A percentile compares a stretch with the other conserved stretches of the same genome.
Evolutionary conservation across 2,329 filamentous ascomycete genomes (phyloP).

Genomic region (Calonectria pseudoreteaudii): DNA sequence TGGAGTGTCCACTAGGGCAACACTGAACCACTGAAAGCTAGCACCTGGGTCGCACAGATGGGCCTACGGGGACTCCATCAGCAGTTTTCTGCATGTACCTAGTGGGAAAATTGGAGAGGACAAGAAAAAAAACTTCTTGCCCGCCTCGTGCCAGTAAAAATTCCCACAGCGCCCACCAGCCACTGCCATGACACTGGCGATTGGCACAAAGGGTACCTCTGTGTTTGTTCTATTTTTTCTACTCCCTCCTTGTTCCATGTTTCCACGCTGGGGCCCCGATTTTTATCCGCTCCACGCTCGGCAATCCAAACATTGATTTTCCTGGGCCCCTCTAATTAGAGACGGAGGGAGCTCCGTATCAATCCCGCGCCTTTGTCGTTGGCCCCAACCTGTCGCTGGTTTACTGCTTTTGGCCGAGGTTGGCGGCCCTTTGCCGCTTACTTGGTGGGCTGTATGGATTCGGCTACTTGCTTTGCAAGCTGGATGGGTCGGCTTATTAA

Average conservation of each 20-base stretch:
- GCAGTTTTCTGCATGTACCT: background rate
- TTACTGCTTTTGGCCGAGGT: slow-evolving; percentile 23
- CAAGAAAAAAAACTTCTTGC: slow-evolving; percentile 29
- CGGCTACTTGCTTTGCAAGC: slow-evolving; percentile 18
- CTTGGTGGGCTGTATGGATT: slow-evolving; percentile 4
- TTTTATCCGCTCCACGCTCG: slow-evolving; percentile 45
- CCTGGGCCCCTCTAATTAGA: slow-evolving; percentile 40
- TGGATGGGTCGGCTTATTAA: slow-evolving; percentile 18
- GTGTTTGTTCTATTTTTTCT: slow-evolving; percentile 8
- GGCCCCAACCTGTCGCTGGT: slow-evolving; percentile 32
- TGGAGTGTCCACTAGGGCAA: slow-evolving; percentile 15
- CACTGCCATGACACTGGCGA: slow-evolving; percentile 20
- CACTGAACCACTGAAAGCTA: slow-evolving; percentile 12
- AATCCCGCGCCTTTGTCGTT: slow-evolving; percentile 41
- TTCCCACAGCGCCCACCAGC: slow-evolving; percentile 31
- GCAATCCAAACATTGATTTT: slow-evolving; percentile 30
- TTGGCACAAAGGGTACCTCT: slow-evolving; percentile 1
- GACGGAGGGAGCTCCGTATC: slow-evolving; percentile 19
- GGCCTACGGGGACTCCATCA: background rate
- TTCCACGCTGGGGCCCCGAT: slow-evolving; percentile 29
- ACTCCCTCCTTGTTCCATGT: slow-evolving; percentile 10
- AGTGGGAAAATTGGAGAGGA: slow-evolving; percentile 18
- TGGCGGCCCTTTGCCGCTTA: slow-evolving; percentile 11
- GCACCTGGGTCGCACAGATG: slow-evolving; percentile 8
- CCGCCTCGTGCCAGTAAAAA: slow-evolving; percentile 38